Base-by-base conservation (phyloP, 306 rosid species). In the Fragaria ananassa region DNA sequence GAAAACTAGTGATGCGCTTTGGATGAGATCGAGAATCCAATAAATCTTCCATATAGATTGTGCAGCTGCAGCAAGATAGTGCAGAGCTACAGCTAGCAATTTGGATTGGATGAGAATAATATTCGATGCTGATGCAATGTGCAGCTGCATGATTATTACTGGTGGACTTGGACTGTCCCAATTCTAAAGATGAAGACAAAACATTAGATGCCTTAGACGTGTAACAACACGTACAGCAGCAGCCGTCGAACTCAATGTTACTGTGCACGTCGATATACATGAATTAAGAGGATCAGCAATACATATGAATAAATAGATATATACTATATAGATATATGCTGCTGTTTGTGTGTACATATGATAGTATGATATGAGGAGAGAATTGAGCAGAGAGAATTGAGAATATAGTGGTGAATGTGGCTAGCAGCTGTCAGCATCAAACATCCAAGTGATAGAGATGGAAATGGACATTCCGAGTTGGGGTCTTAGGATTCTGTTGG, bases 211-310 rank as follows among this genome's bases (percentile, higher is more conserved):
- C 73, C 76, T 68, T 65, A 57, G 72, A 72, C 72, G 83, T 74
- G 45, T 71, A 78, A 56, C 70, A 44, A 74, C 69, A 61, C 67
- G 67, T 62, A 62, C 68, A 62, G n/a, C 42, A 31, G 68, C 37
- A 72, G 85, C 76, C 74, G 72, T 81, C 89, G 66, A 80, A 82
- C 77, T 42, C 27, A 27, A 21, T 67, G 68, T 61, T 27, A 31
- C 41, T 29, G 68, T 31, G 42, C 18, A 29, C 42, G 68, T 58
- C 18, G 17, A 60, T 25, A 4, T 0, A 25, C 27, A 27, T 25
- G 19, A 25, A 60, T 60, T 5, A 60, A 62, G 42, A 61, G 3
- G 67, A 44, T 27, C 66, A 12, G 2, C 39, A 27, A 29, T 61
- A 61, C 31, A 61, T 12, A 25, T 1, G 45, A 42, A 42, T 42